Percentiles rank a stretch among this genome's conserved stretches.
Conservation (phyloP, 306 rosid genomes). For the Vigna radiata region DNA sequence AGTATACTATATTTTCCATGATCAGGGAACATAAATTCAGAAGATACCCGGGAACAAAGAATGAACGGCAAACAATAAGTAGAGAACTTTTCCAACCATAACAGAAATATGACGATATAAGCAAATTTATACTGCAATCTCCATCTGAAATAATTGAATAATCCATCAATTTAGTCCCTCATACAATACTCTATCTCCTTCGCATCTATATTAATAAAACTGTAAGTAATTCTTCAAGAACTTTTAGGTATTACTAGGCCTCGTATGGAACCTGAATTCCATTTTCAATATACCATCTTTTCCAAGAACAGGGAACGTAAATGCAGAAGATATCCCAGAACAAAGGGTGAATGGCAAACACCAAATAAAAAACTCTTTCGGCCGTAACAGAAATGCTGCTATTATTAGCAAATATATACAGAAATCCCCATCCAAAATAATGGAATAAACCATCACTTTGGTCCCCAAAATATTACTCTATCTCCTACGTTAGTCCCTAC, state of each 20-base stretch:
- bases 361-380: not conserved
- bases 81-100: not conserved
- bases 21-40: not conserved
- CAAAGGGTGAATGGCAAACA: not conserved
- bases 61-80: constrained; percentile 1
- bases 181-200: not conserved
- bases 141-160: not conserved
- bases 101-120: not conserved
- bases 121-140: not conserved
- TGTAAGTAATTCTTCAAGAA: no score
- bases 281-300: not conserved
- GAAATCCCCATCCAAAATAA: not conserved
- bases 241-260: not conserved
- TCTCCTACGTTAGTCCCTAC: not conserved
- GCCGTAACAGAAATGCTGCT: not conserved
- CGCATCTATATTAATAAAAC: not conserved
- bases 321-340: not conserved
- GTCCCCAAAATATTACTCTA: not conserved
- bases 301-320: not conserved
- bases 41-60: not conserved
- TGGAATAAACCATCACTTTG: not conserved
- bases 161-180: not conserved
- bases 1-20: not conserved
- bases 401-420: not conserved
- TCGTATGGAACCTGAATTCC: not conserved